These are phyloP conservation scores for Heterococcus sp. DNA, from an alignment of 108 stramenopile genomes.

Conservation along the genomic window DNA sequence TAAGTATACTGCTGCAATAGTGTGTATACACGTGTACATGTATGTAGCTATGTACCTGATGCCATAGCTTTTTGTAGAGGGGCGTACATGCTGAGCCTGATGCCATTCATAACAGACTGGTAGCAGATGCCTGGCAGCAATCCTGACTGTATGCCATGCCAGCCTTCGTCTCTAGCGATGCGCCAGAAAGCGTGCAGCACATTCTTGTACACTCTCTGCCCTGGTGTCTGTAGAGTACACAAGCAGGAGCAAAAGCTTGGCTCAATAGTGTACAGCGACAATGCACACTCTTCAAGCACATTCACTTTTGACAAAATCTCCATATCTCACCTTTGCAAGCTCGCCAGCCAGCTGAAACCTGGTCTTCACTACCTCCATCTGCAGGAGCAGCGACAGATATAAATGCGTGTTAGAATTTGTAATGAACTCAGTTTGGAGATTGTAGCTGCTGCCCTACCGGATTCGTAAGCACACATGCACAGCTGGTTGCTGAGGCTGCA, in stretches of 20 bases:
- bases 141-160: conserved; percentile 40
- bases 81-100: conserved; percentile 17
- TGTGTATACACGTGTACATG: too few relatives aligned
- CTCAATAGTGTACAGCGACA: too few relatives aligned
- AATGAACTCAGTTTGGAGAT: not conserved
- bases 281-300: too few relatives aligned
- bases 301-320: not conserved
- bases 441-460: conserved; percentile 8
- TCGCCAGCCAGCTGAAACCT: conserved; percentile 37
- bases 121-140: conserved; percentile 32
- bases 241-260: not conserved
- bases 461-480: conserved; percentile 28
- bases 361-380: conserved; percentile 52
- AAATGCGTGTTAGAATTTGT: not conserved
- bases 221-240: not conserved
- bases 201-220: conserved; percentile 2
- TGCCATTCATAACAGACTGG: conserved; percentile 37
- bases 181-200: conserved; percentile 22
- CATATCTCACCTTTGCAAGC: conserved; percentile 1
- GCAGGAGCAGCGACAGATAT: not conserved
- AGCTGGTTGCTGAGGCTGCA: conserved; percentile 15
- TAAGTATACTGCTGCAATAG: too few relatives aligned
- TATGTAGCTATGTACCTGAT: not conserved
- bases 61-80: conserved; percentile 2
- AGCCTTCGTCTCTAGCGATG: conserved; percentile 33